A percentile compares a stretch with the other conserved stretches of the same genome.
These are phyloP conservation scores for Acer saccharum DNA, from an alignment of 345 rosid species.

Conservation along the genomic window DNA sequence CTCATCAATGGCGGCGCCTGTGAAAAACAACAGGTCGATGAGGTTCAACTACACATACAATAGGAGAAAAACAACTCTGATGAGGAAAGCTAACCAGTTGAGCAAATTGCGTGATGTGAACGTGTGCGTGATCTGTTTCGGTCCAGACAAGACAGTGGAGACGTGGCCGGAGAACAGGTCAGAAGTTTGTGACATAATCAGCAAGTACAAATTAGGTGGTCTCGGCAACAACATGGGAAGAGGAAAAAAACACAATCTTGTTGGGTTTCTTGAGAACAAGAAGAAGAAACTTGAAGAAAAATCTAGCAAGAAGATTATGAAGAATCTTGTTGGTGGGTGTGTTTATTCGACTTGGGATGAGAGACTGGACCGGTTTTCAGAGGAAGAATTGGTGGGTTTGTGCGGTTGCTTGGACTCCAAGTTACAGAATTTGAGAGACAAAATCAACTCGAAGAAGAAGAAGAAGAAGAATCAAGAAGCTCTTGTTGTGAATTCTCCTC, in stretches of 20 bases:
- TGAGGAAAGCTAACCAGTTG: constrained; percentile 22
- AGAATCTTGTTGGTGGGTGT: not conserved
- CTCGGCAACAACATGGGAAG: not conserved
- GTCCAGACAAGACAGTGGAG: constrained; percentile 3
- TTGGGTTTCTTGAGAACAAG: not conserved
- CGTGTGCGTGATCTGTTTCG: constrained; percentile 10
- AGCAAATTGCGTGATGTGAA: not conserved
- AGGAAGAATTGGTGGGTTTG: not conserved
- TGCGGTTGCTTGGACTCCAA: not conserved
- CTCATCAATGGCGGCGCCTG: no score
- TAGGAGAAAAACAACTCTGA: constrained; percentile 11
- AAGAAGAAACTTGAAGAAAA: not conserved
- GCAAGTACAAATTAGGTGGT: not conserved
- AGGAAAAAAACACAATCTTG: not conserved
- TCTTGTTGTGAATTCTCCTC: not conserved
- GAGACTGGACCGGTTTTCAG: not conserved
- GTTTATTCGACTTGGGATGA: not conserved
- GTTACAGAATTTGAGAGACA: not conserved
- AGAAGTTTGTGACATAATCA: not conserved
- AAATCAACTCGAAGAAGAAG: constrained; percentile 3
- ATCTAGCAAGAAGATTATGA: not conserved
- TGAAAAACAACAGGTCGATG: not conserved
- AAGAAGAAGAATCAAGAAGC: not conserved
- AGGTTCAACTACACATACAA: not conserved
- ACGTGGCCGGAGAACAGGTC: constrained; percentile 13